Conservation (phyloP, 345 rosid genomes). For the Euphorbia lathyris region DNA sequence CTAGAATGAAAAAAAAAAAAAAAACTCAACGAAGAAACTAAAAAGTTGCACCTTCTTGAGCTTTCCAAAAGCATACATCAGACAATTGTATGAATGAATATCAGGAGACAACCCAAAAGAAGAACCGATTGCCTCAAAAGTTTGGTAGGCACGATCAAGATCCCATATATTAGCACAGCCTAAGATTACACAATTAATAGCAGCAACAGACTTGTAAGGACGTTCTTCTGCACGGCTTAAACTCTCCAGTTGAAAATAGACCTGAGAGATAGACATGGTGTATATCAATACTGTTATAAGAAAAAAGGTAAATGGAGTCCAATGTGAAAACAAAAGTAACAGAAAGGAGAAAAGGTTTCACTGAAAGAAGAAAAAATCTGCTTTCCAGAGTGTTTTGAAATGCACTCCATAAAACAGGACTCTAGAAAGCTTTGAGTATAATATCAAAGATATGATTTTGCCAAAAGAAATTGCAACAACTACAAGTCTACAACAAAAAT, state of each 20-base stretch:
- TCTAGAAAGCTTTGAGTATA: neutral
- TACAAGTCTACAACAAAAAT: neutral
- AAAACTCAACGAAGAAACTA: neutral
- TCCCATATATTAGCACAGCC: conserved; percentile 98
- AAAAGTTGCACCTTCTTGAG: conserved; percentile 60
- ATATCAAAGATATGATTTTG: neutral
- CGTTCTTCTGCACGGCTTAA: conserved; percentile 63
- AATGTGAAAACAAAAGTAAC: neutral
- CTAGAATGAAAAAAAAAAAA: neutral
- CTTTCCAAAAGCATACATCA: conserved; percentile 82
- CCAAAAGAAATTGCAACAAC: neutral
- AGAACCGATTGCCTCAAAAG: conserved; percentile 80
- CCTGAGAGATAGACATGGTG: conserved; percentile 38
- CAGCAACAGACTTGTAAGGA: conserved; percentile 91
- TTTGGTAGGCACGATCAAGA: conserved; percentile 89
- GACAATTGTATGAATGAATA: conserved; percentile 80
- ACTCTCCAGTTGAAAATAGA: conserved; percentile 82
- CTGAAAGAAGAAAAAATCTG: too few relatives aligned
- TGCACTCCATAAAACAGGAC: neutral
- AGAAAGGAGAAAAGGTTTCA: neutral
- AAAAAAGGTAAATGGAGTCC: neutral
- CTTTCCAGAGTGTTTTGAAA: neutral
- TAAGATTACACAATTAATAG: conserved; percentile 80
- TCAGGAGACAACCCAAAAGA: conserved; percentile 77
- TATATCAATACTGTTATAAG: neutral